Evolutionary conservation across 1,139 yeast genomes (phyloP).

Genomic region (Yamadazyma friedrichii): DNA sequence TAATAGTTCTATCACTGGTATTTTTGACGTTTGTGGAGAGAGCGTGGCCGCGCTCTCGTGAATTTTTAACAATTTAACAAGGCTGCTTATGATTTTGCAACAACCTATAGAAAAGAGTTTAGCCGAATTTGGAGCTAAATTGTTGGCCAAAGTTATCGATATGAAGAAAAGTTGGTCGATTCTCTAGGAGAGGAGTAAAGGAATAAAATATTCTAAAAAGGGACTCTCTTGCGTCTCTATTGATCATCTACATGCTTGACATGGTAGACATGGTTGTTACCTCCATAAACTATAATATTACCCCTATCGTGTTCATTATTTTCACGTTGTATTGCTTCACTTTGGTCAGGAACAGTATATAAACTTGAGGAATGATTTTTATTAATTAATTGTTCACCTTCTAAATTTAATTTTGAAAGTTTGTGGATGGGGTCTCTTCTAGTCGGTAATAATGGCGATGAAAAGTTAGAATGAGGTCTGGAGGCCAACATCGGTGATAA

Average conservation of each 20-base stretch:
- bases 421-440: conserved; percentile 8
- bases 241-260: conserved; percentile 20
- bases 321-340: no score
- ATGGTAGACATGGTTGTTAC: conserved; percentile 42
- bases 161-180: no score
- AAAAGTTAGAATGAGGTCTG: conserved; percentile 14
- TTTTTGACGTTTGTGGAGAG: neutral
- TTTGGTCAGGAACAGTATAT: conserved; percentile 17
- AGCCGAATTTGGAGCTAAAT: no score
- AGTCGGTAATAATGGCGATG: conserved; percentile 13
- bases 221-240: no score
- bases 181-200: no score
- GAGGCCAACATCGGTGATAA: conserved; percentile 40
- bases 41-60: conserved; percentile 1
- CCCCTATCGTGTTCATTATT: conserved; percentile 8
- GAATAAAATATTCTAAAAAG: no score
- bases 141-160: no score
- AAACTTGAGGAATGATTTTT: conserved; percentile 21
- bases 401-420: conserved; percentile 14
- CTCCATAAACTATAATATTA: conserved; percentile 31
- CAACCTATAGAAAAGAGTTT: no score
- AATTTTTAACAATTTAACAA: no score
- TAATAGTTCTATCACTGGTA: no score
- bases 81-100: no score
- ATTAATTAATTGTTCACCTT: conserved; percentile 17